Base-by-base conservation (phyloP, 2,329 filamentous ascomycete species). In the Aspergillus sergii region DNA sequence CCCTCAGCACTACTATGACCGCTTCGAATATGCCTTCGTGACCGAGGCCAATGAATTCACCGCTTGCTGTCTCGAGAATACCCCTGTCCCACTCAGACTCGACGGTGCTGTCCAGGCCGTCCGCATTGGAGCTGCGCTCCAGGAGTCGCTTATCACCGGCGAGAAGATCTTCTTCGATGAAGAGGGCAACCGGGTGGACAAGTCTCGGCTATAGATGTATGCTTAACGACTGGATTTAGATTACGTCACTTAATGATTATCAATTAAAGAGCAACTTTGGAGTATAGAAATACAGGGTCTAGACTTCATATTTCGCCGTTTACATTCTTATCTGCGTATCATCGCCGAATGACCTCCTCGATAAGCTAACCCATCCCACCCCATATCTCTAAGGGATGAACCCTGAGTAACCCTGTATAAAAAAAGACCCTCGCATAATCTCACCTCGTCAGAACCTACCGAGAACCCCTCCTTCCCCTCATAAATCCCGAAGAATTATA, bases 41-140 rank as follows among this genome's bases (percentile, higher is more conserved):
- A 85, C 80, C 1, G 88, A 91, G 78, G 85, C 86, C 5, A 86
- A 88, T 62, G 87, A 90, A 77, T 91, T 90, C 67, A 86, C 86
- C 0, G 84, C 82, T 11, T 81, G 79, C 32, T 85, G 86, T 59
- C 73, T 91, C 62, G 86, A 90, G 66, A 74, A 85, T 64, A 84
- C 75, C 34, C 72, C 79, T 28, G 74, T 88, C 59, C 87, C 88
- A 0, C 78, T 90, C 69, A 83, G 85, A 72, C 73, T 90, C 43
- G 73, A 79, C 26, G 84, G 84, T 19, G 87, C 87, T 1, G 86
- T 90, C 12, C 80, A 85, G 65, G 77, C 77, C 16, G 75, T 91
- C 11, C 81, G 81, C 72, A 89, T 91, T 75, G 88, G 86, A 0
- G 82, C 82, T 55, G 86, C 85, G 6, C 72, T 89, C 65, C 86